Conservation (phyloP, 169 alveolate genomes). For the Eimeria nieschulzi region DNA sequence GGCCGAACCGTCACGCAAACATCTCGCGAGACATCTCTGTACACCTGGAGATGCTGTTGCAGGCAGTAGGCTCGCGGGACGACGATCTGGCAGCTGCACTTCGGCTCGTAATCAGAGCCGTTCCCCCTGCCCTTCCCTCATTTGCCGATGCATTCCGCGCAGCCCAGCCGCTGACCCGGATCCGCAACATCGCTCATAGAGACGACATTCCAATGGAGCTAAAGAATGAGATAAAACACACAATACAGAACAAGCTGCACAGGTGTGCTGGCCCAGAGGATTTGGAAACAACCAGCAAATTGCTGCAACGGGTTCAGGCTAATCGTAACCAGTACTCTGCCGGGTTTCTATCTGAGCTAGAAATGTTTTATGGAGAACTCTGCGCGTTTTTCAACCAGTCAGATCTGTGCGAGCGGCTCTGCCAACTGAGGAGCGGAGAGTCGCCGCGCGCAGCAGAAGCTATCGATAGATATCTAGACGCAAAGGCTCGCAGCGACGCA, state of each 20-base stretch:
- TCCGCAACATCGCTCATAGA: constrained; percentile 80
- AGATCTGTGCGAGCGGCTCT: constrained; percentile 38
- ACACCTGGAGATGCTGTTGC: constrained; percentile 67
- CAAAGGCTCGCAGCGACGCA: constrained; percentile 53
- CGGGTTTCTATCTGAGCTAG: constrained; percentile 55
- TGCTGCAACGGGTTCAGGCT: constrained; percentile 52
- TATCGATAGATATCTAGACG: constrained; percentile 21
- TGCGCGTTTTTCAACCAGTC: constrained; percentile 53
- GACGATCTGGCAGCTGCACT: constrained; percentile 71
- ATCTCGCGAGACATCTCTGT: constrained; percentile 73
- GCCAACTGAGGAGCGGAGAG: neutral
- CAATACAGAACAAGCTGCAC: constrained; percentile 79
- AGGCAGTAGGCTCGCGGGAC: neutral
- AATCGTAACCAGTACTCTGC: constrained; percentile 2
- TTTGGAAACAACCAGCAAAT: constrained; percentile 31
- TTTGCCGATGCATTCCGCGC: constrained; percentile 77
- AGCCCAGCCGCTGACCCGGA: constrained; percentile 78
- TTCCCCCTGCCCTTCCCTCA: constrained; percentile 76
- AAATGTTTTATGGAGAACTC: constrained; percentile 52
- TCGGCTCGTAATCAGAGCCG: constrained; percentile 65
- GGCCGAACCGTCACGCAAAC: constrained; percentile 77
- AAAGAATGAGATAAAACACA: constrained; percentile 61
- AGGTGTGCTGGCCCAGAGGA: constrained; percentile 81
- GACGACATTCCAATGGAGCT: constrained; percentile 75
- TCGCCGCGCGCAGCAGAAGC: constrained; percentile 22